Evolutionary conservation across 129 eudicot species (phyloP).

Genomic region (Saposhnikovia divaricata): DNA sequence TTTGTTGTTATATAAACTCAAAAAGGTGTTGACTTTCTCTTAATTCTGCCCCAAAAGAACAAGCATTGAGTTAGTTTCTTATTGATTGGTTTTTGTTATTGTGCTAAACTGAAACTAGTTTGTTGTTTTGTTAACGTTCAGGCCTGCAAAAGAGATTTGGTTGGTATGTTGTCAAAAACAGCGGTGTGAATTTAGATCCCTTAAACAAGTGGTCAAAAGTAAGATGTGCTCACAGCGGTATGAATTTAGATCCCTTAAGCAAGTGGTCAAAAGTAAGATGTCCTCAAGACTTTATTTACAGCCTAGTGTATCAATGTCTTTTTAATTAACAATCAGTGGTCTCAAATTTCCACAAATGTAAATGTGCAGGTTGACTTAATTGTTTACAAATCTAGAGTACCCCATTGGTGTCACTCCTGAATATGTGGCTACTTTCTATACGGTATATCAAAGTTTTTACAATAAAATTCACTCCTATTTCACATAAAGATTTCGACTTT

Average conservation of each 20-base stretch:
- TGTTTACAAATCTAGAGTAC: too few species aligned
- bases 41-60: too few species aligned
- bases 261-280: conserved; percentile 89
- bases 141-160: conserved; percentile 91
- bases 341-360: neutral
- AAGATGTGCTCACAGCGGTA: conserved; percentile 44
- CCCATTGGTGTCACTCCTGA: conserved; percentile 99
- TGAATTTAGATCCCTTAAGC: conserved; percentile 85
- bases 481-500: neutral
- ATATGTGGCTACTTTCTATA: conserved; percentile 94
- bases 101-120: neutral
- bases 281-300: neutral
- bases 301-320: neutral
- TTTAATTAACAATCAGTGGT: neutral
- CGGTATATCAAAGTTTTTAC: conserved; percentile 36
- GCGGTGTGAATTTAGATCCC: conserved; percentile 91
- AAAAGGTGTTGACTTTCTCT: too few species aligned
- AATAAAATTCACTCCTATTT: neutral
- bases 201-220: conserved; percentile 98
- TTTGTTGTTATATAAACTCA: too few species aligned
- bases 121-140: conserved; percentile 11
- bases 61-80: too few species aligned
- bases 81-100: neutral
- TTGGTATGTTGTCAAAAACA: conserved; percentile 79
- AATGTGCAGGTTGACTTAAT: conserved; percentile 73